Conservation (phyloP, 2,329 filamentous ascomycete species). For the Penicillium concentricum region DNA sequence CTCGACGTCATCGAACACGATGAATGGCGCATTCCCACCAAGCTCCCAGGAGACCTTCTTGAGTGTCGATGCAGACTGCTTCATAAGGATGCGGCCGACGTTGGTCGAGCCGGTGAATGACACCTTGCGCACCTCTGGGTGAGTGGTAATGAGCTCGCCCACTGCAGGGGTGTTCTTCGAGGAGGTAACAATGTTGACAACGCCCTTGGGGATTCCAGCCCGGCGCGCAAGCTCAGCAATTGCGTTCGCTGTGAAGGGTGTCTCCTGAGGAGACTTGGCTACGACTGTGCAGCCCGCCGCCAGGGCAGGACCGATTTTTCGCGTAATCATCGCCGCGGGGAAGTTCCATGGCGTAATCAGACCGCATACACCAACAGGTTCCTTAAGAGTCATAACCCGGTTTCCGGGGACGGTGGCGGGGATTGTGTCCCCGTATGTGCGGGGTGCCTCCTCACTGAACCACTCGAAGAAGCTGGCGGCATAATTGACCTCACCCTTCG, state of each 20-base stretch:
- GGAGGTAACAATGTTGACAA: constrained; percentile 84
- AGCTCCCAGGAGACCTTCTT: constrained; percentile 91
- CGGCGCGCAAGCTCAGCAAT: constrained; percentile 81
- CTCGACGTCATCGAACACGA: constrained; percentile 87
- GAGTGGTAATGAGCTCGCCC: constrained; percentile 73
- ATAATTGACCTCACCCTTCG: constrained; percentile 59
- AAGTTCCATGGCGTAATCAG: constrained; percentile 70
- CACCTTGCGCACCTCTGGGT: constrained; percentile 77
- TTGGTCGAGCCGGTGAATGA: constrained; percentile 82
- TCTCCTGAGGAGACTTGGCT: constrained; percentile 86
- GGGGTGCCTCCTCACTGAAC: constrained; percentile 63
- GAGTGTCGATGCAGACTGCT: constrained; percentile 76
- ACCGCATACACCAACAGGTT: constrained; percentile 67
- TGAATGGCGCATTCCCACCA: constrained; percentile 92
- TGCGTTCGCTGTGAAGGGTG: constrained; percentile 85
- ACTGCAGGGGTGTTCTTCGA: constrained; percentile 76
- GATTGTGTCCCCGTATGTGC: constrained; percentile 61
- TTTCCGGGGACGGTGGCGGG: constrained; percentile 59
- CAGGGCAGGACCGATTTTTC: constrained; percentile 59
- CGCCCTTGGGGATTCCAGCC: constrained; percentile 85
- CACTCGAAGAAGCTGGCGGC: constrained; percentile 62
- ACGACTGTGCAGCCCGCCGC: constrained; percentile 96
- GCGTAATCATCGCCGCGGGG: constrained; percentile 54
- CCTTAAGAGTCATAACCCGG: constrained; percentile 61
- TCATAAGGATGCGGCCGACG: constrained; percentile 77